Evolutionary conservation across 2,329 filamentous ascomycete genomes (phyloP).

Genomic region (Aspergillus sp.): DNA sequence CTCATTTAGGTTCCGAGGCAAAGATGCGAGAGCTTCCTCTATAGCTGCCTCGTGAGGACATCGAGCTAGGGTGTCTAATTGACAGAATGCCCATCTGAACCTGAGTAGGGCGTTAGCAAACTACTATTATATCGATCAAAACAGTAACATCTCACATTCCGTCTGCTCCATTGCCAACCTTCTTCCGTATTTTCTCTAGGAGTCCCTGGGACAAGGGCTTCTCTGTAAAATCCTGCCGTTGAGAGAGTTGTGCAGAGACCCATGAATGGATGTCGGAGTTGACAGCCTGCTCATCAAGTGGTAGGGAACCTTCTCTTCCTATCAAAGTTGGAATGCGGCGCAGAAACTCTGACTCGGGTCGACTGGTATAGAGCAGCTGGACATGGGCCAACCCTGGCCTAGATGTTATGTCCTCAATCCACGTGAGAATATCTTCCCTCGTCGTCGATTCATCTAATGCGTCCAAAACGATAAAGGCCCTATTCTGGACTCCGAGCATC

Average conservation of each 20-base stretch:
- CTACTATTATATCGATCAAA: not conserved
- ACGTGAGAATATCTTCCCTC: not conserved
- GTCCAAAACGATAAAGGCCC: slow-evolving; percentile 2
- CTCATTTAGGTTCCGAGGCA: slow-evolving; percentile 15
- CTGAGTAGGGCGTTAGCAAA: slow-evolving; percentile 12
- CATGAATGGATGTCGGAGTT: too few species aligned
- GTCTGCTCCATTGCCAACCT: too few species aligned
- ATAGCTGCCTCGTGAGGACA: slow-evolving; percentile 6
- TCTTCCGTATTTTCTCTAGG: too few species aligned
- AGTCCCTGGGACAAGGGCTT: too few species aligned
- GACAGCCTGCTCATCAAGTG: too few species aligned
- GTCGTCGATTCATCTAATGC: slow-evolving; percentile 9
- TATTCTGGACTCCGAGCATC: not conserved
- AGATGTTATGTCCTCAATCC: not conserved
- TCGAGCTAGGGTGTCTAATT: slow-evolving; percentile 22
- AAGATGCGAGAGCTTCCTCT: not conserved
- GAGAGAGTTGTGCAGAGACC: too few species aligned
- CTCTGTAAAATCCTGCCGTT: too few species aligned
- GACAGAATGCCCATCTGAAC: slow-evolving; percentile 29
- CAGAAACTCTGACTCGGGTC: too few species aligned
- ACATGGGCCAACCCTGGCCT: not conserved
- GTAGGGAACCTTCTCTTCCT: too few species aligned
- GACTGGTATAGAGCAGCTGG: slow-evolving; percentile 14
- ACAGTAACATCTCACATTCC: slow-evolving; percentile 16
- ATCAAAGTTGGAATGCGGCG: too few species aligned